Base-by-base conservation (phyloP, 495 filamentous ascomycete genomes). In the Aspergillus nidulans region DNA sequence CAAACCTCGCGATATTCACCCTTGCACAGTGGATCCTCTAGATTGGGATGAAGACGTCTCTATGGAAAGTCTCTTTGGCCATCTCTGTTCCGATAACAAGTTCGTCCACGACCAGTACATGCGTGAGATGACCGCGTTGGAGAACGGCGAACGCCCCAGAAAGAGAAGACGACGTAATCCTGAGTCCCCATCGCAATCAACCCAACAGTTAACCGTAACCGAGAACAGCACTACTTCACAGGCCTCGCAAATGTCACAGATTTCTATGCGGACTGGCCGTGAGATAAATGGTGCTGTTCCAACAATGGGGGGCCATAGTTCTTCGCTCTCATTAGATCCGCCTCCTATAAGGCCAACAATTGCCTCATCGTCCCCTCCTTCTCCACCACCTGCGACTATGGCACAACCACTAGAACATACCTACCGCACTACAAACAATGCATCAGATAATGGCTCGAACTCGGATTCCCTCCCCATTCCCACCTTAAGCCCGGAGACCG, bases 1-100 rank as follows among this genome's bases (percentile, higher is more conserved):
- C 57, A 77, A 73, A 34, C 91, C 90, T 0, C 80, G 72, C 55
- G 90, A 97, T 66, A 75, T 97, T 10, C 85, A 87, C 69, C 91
- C 92, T 4, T 96, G 92, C 63, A 92, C 90, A 1, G 84, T 92
- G 6, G 77, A 91, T 49, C 71, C 79, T 16, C 55, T 66, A 0
- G 69, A 65, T 6, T 95, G 90, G 91, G 68, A 72, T 41, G 70
- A 83, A 40, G 72, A 76, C 52, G 68, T 85, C 41, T 85, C 83
- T 4, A 86, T 96, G 45, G 56, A 72, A 48, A 61, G 56, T 13
- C 74, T 96, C 0, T 97, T 96, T 55, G 88, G 90, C 0, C 71
- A 85, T 39, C 61, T 87, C 4, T 96, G 89, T 55, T 78, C 77
- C 4, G 79, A 71, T 0, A 68, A 65, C 7, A 49, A 56, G 0